These are phyloP conservation scores for Yamadazyma buinensis DNA, from an alignment of 1,139 yeast species.

Conservation along the genomic window DNA sequence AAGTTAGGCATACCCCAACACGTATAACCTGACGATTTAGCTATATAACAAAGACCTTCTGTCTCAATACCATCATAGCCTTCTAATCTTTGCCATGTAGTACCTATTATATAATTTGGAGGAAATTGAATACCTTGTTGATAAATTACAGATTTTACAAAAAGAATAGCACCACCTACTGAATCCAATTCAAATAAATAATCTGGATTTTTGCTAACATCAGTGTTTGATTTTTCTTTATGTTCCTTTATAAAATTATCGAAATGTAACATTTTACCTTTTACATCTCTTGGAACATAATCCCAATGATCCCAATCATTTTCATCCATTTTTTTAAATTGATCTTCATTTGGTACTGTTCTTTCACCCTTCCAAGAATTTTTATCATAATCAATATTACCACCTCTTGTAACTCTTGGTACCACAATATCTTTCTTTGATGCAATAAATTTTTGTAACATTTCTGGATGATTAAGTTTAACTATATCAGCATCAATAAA, in stretches of 20 bases:
- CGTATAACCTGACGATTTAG: conserved; percentile 38
- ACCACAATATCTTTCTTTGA: conserved; percentile 39
- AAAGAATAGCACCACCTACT: conserved; percentile 49
- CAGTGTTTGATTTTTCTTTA: conserved; percentile 15
- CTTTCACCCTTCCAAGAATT: conserved; percentile 49
- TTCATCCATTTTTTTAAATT: conserved; percentile 27
- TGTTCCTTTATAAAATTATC: conserved; percentile 15
- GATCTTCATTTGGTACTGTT: conserved; percentile 30
- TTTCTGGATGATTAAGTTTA: conserved; percentile 21
- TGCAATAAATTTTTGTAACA: conserved; percentile 29
- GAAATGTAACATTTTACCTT: conserved; percentile 30
- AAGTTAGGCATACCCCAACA: conserved; percentile 45
- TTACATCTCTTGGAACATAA: conserved; percentile 37
- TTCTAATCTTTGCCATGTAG: conserved; percentile 44
- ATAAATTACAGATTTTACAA: conserved; percentile 36
- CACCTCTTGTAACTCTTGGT: conserved; percentile 32
- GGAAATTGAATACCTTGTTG: conserved; percentile 47
- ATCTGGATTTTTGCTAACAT: conserved; percentile 12
- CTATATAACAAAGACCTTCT: conserved; percentile 49
- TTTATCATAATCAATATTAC: conserved; percentile 32
- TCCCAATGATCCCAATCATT: conserved; percentile 30
- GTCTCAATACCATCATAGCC: conserved; percentile 55
- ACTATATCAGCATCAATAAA: conserved; percentile 45
- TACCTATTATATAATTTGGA: conserved; percentile 43
- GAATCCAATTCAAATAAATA: conserved; percentile 35